These are phyloP conservation scores for Evansstolkia leycettana DNA, from an alignment of 495 filamentous ascomycete genomes.

Conservation along the genomic window DNA sequence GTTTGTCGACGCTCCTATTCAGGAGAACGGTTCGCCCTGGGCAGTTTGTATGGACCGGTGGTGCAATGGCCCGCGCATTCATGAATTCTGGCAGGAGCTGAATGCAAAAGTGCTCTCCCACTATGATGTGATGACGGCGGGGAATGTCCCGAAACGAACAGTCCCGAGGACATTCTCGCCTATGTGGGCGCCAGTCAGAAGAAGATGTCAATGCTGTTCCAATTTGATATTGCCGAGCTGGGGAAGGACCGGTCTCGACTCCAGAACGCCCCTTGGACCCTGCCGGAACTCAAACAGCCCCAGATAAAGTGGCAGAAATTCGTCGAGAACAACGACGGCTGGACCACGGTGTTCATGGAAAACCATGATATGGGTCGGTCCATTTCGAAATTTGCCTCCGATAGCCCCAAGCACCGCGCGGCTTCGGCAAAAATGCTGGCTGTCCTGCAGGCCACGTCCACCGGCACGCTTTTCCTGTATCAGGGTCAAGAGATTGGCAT, in stretches of 20 bases:
- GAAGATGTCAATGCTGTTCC: constrained; percentile 44
- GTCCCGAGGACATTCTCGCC: constrained; percentile 26
- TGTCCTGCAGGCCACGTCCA: constrained; percentile 37
- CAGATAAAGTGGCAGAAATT: constrained; percentile 28
- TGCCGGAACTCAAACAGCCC: constrained; percentile 26
- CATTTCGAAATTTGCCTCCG: constrained; percentile 30
- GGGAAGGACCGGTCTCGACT: constrained; percentile 29
- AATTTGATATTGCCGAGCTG: constrained; percentile 38
- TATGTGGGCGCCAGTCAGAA: constrained; percentile 32
- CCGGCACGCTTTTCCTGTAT: constrained; percentile 42
- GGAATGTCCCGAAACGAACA: constrained; percentile 35
- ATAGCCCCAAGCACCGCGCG: constrained; percentile 30
- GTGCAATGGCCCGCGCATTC: constrained; percentile 46
- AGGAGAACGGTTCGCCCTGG: constrained; percentile 20
- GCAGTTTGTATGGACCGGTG: constrained; percentile 35
- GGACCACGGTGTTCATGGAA: constrained; percentile 36
- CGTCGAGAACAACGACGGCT: constrained; percentile 34
- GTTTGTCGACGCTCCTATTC: constrained; percentile 31
- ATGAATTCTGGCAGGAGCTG: constrained; percentile 40
- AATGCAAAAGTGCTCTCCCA: constrained; percentile 31
- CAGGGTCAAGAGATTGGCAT: constrained; percentile 48
- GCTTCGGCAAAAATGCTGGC: constrained; percentile 38
- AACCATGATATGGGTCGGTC: constrained; percentile 38
- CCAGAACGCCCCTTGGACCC: constrained; percentile 24
- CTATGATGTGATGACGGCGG: constrained; percentile 36